Base-by-base conservation (phyloP, 768 basidiomycete genomes). In the Lactarius vividus region DNA sequence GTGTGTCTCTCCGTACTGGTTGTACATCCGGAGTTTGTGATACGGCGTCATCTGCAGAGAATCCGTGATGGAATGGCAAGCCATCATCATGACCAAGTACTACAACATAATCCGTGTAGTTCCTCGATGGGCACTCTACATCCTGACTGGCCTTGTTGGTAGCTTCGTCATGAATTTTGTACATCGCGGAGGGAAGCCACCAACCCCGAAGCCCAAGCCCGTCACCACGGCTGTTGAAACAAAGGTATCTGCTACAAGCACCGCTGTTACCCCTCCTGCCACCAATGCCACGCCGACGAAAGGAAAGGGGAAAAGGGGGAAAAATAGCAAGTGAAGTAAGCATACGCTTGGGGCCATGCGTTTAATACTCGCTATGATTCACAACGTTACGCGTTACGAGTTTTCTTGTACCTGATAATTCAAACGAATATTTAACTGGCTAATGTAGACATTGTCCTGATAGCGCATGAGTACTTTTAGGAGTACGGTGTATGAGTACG, bases 121-220 rank as follows among this genome's bases (percentile, higher is more conserved):
- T 54, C 92, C 92, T n/a, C 84, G 84, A 68, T 92, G 89, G 88
- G 39, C 89, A 28, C 76, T 93, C 72, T 81, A 91, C 72, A 71
- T 91, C 55, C 59, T 82, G 9, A 88, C 89, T 3, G 92, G 91
- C 46, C 80, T 78, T 37, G 3, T 87, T 46, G 92, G 83, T 8
- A 89, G 88, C n/a, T 55, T 90, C 65, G 60, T 91, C 23, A 81
- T 94, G 71, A 83, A 84, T 60, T 66, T 90, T 42, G 73, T 93
- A 69, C 92, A 94, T 73, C 67, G 74, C 3, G 66, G 69, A 40
- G 44, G 57, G 20, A 71, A 70, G 54, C 35, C 29, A 37, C 35
- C 46, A 23, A n/a, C 57, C n/a, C 26, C 40, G 49, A 49, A 61
- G 57, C 75, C 74, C 37, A 71, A 73, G 9, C 40, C 70, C 35